Evolutionary conservation across 805 yeast species (phyloP).

Genomic region (Candida vartiovaarae): DNA sequence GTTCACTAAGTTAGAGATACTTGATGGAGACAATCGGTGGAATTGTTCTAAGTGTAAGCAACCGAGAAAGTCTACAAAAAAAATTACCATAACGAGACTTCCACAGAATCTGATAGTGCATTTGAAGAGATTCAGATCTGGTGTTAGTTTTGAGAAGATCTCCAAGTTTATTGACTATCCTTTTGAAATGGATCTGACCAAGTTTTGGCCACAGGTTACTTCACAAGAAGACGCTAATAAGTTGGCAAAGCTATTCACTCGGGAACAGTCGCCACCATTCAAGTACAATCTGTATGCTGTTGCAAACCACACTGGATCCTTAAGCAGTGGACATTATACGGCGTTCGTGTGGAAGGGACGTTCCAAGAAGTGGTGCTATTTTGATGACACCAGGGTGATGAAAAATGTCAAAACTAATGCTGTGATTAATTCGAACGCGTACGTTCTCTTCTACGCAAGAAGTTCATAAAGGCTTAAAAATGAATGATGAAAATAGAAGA

Average conservation of each 20-base stretch:
- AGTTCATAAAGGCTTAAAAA: background rate
- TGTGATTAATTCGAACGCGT: constrained; percentile 70
- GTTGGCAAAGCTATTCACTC: constrained; percentile 43
- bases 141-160: constrained; percentile 16
- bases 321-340: constrained; percentile 87
- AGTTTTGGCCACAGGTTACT: constrained; percentile 11
- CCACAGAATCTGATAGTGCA: constrained; percentile 80
- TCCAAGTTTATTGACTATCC: constrained; percentile 65
- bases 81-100: constrained; percentile 63
- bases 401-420: constrained; percentile 40
- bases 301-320: constrained; percentile 75
- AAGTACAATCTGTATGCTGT: constrained; percentile 72
- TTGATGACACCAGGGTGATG: constrained; percentile 71
- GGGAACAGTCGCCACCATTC: constrained; percentile 81
- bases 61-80: constrained; percentile 59
- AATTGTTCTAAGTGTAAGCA: constrained; percentile 67
- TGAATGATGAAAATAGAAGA: background rate
- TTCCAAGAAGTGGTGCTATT: constrained; percentile 59
- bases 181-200: constrained; percentile 45
- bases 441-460: constrained; percentile 71
- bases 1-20: constrained; percentile 65
- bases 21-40: constrained; percentile 82
- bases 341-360: constrained; percentile 63
- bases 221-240: constrained; percentile 5
- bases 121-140: constrained; percentile 67